Evolutionary conservation across 345 rosid genomes (phyloP).

Genomic region (Angophora floribunda): DNA sequence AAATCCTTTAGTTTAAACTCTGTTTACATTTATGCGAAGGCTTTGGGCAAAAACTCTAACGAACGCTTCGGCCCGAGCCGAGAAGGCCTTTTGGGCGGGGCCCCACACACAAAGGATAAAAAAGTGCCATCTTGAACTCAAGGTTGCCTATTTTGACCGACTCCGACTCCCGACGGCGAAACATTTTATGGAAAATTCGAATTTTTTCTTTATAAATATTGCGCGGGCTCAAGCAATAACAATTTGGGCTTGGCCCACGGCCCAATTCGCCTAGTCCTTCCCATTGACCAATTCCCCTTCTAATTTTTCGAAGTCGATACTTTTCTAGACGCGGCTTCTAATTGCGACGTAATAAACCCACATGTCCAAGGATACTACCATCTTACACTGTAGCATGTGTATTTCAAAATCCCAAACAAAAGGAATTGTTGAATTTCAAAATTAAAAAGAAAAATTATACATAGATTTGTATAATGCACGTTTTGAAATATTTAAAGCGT

Average conservation of each 20-base stretch:
- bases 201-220: not conserved
- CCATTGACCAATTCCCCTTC: not conserved
- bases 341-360: not conserved
- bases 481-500: not conserved
- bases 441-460: not conserved
- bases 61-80: not conserved
- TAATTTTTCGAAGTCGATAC: not conserved
- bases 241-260: not conserved
- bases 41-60: not conserved
- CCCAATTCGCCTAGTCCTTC: not conserved
- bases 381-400: not conserved
- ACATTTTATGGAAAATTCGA: not conserved
- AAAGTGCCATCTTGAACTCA: not conserved
- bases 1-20: not conserved
- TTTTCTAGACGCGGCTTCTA: not conserved
- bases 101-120: not conserved
- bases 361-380: not conserved
- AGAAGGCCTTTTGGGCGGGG: not conserved
- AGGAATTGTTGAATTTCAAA: not conserved
- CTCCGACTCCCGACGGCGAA: not conserved
- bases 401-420: too few species aligned
- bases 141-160: not conserved
- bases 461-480: not conserved
- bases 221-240: not conserved
- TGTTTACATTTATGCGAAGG: not conserved